Conservation (phyloP, 345 rosid species). For the Lagerstroemia speciosa region DNA sequence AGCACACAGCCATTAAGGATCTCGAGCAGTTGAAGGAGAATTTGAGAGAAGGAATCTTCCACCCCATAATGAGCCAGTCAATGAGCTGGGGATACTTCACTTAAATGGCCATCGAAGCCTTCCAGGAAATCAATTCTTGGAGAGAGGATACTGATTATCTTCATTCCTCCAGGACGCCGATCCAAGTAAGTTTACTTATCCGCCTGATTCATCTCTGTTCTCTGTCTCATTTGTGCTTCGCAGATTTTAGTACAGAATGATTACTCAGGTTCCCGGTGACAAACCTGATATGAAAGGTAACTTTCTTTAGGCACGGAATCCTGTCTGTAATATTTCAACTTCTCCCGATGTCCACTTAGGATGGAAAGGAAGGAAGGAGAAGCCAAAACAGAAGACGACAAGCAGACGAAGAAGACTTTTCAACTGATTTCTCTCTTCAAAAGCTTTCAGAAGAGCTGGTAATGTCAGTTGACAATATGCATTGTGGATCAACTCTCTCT, state of each 20-base stretch:
- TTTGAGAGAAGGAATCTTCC: conserved; percentile 3
- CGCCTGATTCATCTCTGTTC: neutral
- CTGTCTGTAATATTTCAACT: neutral
- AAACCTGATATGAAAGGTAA: conserved; percentile 15
- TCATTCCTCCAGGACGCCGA: conserved; percentile 18
- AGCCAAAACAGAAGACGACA: neutral
- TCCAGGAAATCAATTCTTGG: conserved; percentile 33
- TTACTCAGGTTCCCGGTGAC: neutral
- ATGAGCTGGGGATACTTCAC: conserved; percentile 38
- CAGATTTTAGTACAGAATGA: conserved; percentile 5
- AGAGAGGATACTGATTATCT: conserved; percentile 24
- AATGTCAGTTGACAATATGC: neutral
- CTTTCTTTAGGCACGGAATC: neutral
- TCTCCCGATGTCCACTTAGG: neutral
- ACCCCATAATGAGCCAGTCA: too few species aligned
- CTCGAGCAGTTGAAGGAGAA: conserved; percentile 22
- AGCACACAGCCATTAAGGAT: conserved; percentile 19
- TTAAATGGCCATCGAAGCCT: conserved; percentile 37
- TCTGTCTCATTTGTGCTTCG: neutral
- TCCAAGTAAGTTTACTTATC: conserved; percentile 18
- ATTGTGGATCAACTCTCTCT: neutral
- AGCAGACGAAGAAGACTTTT: neutral
- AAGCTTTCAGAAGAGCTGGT: neutral
- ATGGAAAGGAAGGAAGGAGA: neutral
- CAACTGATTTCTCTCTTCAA: neutral